Conservation (phyloP, 352 stramenopile species). For the Phytophthora sojae region DNA sequence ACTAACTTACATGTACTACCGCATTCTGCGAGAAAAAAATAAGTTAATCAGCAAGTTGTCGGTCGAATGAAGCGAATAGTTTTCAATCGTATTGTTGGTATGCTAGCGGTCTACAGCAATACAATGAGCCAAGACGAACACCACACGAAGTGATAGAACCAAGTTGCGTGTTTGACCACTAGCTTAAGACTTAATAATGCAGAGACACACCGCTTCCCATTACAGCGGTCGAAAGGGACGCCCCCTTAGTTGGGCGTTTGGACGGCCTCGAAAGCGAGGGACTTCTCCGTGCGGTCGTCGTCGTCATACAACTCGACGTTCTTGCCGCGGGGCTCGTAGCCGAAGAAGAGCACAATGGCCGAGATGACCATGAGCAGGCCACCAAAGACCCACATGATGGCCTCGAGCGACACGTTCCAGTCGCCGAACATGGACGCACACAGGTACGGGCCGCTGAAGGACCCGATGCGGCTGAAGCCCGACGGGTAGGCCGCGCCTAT, state of each 20-base stretch:
- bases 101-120: too few species aligned
- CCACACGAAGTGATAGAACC: conserved; percentile 5
- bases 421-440: conserved; percentile 63
- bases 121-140: neutral
- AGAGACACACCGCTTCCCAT: conserved; percentile 23
- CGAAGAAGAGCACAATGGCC: conserved; percentile 60
- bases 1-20: neutral
- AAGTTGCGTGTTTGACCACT: conserved; percentile 14
- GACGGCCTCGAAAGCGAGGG: conserved; percentile 33
- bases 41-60: neutral
- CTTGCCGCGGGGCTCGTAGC: conserved; percentile 74
- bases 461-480: conserved; percentile 73
- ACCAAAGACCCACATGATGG: conserved; percentile 79
- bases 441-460: conserved; percentile 72
- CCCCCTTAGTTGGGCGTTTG: conserved; percentile 33
- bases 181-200: conserved; percentile 26
- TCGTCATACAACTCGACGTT: conserved; percentile 66
- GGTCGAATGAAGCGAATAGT: neutral
- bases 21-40: neutral
- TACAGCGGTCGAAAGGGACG: conserved; percentile 11
- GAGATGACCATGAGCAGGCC: conserved; percentile 68
- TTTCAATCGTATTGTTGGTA: too few species aligned
- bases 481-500: conserved; percentile 72
- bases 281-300: conserved; percentile 24
- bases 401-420: conserved; percentile 65